Evolutionary conservation across 2,329 filamentous ascomycete species (phyloP).

Genomic region (Pseudogymnoascus sp.): DNA sequence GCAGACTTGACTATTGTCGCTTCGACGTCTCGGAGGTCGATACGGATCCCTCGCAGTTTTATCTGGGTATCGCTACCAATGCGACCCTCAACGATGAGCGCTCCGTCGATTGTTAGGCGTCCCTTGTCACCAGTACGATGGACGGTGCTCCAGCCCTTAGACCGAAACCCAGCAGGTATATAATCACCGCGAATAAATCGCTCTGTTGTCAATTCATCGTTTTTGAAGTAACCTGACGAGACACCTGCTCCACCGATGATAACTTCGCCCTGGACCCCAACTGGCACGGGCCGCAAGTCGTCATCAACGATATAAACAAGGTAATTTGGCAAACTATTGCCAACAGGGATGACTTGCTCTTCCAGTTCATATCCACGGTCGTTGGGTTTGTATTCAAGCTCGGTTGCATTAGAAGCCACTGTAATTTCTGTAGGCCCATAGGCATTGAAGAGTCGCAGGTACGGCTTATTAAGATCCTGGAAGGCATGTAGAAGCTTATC

Average conservation of each 20-base stretch:
- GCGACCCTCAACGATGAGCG: slow-evolving; percentile 25
- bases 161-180: background rate
- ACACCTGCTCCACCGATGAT: slow-evolving; percentile 32
- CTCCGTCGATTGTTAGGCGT: slow-evolving; percentile 20
- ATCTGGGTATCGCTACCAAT: slow-evolving; percentile 28
- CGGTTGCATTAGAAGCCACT: slow-evolving; percentile 15
- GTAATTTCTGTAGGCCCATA: slow-evolving; percentile 13
- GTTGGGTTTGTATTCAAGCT: slow-evolving; percentile 19
- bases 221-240: slow-evolving; percentile 27
- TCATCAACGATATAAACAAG: slow-evolving; percentile 33
- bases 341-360: background rate
- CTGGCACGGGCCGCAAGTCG: slow-evolving; percentile 29
- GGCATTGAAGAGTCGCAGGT: background rate
- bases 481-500: background rate
- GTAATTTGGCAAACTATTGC: slow-evolving; percentile 17
- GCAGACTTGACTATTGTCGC: slow-evolving; percentile 23
- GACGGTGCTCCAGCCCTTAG: background rate
- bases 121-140: slow-evolving; percentile 28
- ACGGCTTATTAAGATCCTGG: background rate
- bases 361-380: background rate
- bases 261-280: slow-evolving; percentile 36
- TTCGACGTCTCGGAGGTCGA: slow-evolving; percentile 37
- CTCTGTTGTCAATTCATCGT: slow-evolving; percentile 13
- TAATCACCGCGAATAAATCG: background rate
- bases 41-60: slow-evolving; percentile 31